A percentile compares a stretch with the other conserved stretches of the same genome.
Evolutionary conservation across 2,329 filamentous ascomycete genomes (phyloP).

Genomic region (Periconia sp.): DNA sequence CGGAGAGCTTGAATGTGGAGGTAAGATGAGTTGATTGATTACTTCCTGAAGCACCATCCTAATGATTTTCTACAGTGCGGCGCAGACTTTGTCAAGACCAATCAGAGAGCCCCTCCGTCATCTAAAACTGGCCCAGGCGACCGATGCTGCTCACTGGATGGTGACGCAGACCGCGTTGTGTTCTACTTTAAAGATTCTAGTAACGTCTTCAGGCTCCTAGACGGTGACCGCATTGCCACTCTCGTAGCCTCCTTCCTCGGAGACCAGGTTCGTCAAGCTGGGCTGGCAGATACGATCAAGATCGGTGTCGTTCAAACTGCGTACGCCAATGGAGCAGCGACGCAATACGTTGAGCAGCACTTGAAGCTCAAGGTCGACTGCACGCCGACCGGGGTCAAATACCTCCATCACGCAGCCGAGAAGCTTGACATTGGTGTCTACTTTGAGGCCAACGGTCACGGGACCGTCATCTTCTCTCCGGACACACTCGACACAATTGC

Average conservation of each 20-base stretch:
- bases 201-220: slow-evolving; percentile 86
- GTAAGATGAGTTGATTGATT: too few relatives aligned
- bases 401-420: slow-evolving; percentile 94
- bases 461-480: slow-evolving; percentile 91
- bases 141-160: slow-evolving; percentile 89
- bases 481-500: slow-evolving; percentile 80
- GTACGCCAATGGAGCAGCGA: slow-evolving; percentile 95
- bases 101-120: slow-evolving; percentile 84
- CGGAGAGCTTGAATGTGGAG: slow-evolving; percentile 86
- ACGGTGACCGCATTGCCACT: slow-evolving; percentile 95
- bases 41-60: too few relatives aligned
- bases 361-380: slow-evolving; percentile 89
- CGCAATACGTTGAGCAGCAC: slow-evolving; percentile 86
- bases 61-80: slow-evolving; percentile 68
- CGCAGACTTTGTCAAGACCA: slow-evolving; percentile 97
- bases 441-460: slow-evolving; percentile 98
- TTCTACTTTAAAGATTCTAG: slow-evolving; percentile 91
- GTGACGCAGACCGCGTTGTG: slow-evolving; percentile 92
- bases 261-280: slow-evolving; percentile 81
- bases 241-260: slow-evolving; percentile 92
- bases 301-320: slow-evolving; percentile 97
- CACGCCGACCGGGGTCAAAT: slow-evolving; percentile 95
- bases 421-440: slow-evolving; percentile 97
- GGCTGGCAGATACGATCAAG: slow-evolving; percentile 78
- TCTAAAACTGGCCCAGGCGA: slow-evolving; percentile 78